Conservation (phyloP, 192 early-diverging fungal genomes). For the Coemansia sp. region DNA sequence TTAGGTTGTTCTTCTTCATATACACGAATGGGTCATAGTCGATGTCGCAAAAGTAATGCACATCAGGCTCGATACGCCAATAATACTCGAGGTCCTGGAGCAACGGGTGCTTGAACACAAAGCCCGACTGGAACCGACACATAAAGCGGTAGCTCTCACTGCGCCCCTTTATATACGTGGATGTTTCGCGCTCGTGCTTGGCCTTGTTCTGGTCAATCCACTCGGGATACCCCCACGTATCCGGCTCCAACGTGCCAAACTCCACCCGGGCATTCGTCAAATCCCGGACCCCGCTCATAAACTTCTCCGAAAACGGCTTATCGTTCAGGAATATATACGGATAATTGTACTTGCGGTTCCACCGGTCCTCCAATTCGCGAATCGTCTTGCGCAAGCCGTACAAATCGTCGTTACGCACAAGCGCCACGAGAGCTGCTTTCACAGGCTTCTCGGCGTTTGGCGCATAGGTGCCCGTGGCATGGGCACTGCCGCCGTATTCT, state of each 20-base stretch:
- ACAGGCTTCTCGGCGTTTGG: slow-evolving; percentile 33
- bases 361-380: slow-evolving; percentile 64
- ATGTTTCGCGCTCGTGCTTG: slow-evolving; percentile 23
- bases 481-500: slow-evolving; percentile 14
- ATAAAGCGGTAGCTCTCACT: slow-evolving; percentile 46
- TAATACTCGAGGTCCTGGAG: slow-evolving; percentile 56
- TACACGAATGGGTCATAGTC: slow-evolving; percentile 58
- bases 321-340: slow-evolving; percentile 86
- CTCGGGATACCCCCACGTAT: slow-evolving; percentile 43
- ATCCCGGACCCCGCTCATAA: slow-evolving; percentile 54
- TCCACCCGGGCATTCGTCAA: slow-evolving; percentile 28
- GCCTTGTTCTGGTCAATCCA: slow-evolving; percentile 52
- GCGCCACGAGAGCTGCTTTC: slow-evolving; percentile 61
- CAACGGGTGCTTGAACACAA: slow-evolving; percentile 55
- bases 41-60: slow-evolving; percentile 58
- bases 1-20: slow-evolving; percentile 55
- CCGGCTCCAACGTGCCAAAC: slow-evolving; percentile 40
- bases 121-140: slow-evolving; percentile 56
- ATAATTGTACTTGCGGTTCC: slow-evolving; percentile 73
- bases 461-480: slow-evolving; percentile 10
- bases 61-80: slow-evolving; percentile 62
- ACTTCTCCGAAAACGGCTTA: slow-evolving; percentile 67
- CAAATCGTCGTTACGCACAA: slow-evolving; percentile 70
- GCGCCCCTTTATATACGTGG: slow-evolving; percentile 39
- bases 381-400: slow-evolving; percentile 57